Percentiles rank a stretch among this genome's conserved stretches.
Conservation (phyloP, 192 early-diverging fungal species). For the Coemansia furcata region DNA sequence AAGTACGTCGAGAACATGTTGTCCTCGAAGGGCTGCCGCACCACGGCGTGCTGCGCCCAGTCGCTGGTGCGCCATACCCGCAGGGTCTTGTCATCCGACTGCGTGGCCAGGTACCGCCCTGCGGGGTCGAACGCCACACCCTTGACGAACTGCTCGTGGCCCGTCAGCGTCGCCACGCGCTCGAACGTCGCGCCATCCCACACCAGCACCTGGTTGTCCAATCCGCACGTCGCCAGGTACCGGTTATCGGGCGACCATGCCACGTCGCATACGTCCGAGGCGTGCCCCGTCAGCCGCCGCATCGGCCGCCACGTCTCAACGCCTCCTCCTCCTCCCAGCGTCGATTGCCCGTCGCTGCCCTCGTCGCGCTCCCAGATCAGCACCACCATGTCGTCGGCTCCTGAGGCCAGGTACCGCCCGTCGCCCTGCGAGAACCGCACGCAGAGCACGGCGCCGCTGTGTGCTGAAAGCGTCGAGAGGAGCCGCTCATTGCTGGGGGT, state of each 20-base stretch:
- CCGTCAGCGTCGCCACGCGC: constrained; percentile 61
- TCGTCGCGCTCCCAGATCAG: constrained; percentile 85
- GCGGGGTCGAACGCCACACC: constrained; percentile 96
- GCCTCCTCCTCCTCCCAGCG: background rate
- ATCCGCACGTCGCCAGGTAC: constrained; percentile 86
- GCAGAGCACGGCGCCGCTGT: constrained; percentile 88
- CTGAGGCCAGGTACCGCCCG: constrained; percentile 78
- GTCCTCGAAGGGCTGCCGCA: constrained; percentile 69
- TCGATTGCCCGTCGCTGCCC: background rate
- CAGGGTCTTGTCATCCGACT: constrained; percentile 89
- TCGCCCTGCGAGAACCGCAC: constrained; percentile 75
- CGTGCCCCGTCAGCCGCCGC: constrained; percentile 76
- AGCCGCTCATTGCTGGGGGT: constrained; percentile 50
- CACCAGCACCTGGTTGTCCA: constrained; percentile 79
- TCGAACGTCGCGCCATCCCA: constrained; percentile 86
- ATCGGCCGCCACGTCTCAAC: constrained; percentile 70
- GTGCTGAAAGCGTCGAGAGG: constrained; percentile 75
- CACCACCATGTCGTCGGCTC: constrained; percentile 91
- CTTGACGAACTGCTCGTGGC: constrained; percentile 90
- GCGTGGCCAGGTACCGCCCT: constrained; percentile 87
- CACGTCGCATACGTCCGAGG: constrained; percentile 89
- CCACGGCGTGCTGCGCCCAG: constrained; percentile 76
- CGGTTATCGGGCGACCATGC: constrained; percentile 87
- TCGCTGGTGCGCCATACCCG: constrained; percentile 85
- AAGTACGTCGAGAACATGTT: constrained; percentile 90